phyloP scores from a whole-genome alignment of 192 early-diverging fungal genomes.

The Coemansia sp. region DNA sequence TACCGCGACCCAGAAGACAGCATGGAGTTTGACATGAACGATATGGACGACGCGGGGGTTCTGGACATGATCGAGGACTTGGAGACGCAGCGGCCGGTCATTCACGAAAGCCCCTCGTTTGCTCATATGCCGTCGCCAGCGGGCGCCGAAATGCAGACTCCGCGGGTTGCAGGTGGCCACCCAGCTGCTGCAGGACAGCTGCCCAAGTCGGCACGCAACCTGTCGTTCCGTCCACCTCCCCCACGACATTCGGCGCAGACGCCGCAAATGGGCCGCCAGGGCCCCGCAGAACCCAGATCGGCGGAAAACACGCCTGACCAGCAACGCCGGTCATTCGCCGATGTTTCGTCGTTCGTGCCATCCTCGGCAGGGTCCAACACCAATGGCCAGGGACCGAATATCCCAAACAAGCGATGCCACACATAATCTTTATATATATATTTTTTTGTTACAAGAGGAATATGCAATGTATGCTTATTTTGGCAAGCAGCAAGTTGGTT shows the following conservation, averaged over 20 bases:
- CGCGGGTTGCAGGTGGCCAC: slow-evolving; percentile 4
- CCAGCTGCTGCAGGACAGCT: background rate
- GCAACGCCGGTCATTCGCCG: slow-evolving; percentile 36
- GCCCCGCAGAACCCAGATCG: background rate
- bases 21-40: slow-evolving; percentile 44
- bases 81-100: slow-evolving; percentile 40
- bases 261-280: background rate
- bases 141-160: slow-evolving; percentile 6
- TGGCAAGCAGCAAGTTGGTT: slow-evolving; percentile 28
- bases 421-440: background rate
- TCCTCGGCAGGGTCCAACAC: slow-evolving; percentile 7
- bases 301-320: slow-evolving; percentile 1
- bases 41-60: slow-evolving; percentile 25
- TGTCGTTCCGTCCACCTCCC: slow-evolving; percentile 7
- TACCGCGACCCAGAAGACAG: slow-evolving; percentile 5
- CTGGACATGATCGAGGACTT: slow-evolving; percentile 32
- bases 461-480: slow-evolving; percentile 7
- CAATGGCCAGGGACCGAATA: background rate
- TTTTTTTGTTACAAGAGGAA: slow-evolving; percentile 1
- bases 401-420: background rate
- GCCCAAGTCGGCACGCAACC: slow-evolving; percentile 21
- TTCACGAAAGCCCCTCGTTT: slow-evolving; percentile 29
- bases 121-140: background rate
- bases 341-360: slow-evolving; percentile 25
- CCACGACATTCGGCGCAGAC: slow-evolving; percentile 1